These are phyloP conservation scores for Aplosporella prunicola DNA, from an alignment of 2,329 filamentous ascomycete genomes.

Conservation along the genomic window DNA sequence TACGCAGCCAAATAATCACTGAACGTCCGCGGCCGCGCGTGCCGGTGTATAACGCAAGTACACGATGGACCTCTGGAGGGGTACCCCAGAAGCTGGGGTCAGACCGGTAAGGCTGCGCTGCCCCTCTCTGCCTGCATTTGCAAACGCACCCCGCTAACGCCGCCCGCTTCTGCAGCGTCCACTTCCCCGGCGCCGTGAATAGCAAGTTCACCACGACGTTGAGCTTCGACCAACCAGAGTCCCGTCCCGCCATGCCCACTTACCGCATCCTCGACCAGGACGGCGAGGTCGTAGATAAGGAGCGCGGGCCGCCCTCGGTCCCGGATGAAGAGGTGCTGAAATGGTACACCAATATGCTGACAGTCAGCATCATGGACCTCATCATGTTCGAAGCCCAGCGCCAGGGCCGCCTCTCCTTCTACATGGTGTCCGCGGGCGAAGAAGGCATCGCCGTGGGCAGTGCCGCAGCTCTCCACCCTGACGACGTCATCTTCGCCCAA, in stretches of 20 bases:
- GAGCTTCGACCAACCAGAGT: slow-evolving; percentile 64
- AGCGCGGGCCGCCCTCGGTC: slow-evolving; percentile 57
- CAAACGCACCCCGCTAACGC: background rate
- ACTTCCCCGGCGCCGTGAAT: slow-evolving; percentile 90
- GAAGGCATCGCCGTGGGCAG: slow-evolving; percentile 90
- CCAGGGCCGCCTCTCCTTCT: slow-evolving; percentile 89
- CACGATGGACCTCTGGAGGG: no score
- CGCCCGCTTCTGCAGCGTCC: slow-evolving; percentile 39
- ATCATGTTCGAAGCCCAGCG: slow-evolving; percentile 98
- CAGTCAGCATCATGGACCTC: slow-evolving; percentile 80
- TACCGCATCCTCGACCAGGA: slow-evolving; percentile 89
- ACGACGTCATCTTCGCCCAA: slow-evolving; percentile 87
- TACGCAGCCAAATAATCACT: no score
- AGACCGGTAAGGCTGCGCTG: slow-evolving; percentile 42
- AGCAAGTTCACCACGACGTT: slow-evolving; percentile 81
- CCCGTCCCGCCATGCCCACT: slow-evolving; percentile 70
- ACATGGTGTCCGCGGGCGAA: slow-evolving; percentile 91
- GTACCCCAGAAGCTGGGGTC: slow-evolving; percentile 51
- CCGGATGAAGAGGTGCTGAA: slow-evolving; percentile 50
- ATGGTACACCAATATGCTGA: slow-evolving; percentile 57
- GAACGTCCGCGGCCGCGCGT: no score
- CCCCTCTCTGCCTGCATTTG: background rate
- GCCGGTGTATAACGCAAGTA: no score
- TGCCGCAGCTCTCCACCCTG: slow-evolving; percentile 69
- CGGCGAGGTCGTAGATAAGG: slow-evolving; percentile 68